Base-by-base conservation (phyloP, 352 stramenopile genomes). In the Pythium aquatile region DNA sequence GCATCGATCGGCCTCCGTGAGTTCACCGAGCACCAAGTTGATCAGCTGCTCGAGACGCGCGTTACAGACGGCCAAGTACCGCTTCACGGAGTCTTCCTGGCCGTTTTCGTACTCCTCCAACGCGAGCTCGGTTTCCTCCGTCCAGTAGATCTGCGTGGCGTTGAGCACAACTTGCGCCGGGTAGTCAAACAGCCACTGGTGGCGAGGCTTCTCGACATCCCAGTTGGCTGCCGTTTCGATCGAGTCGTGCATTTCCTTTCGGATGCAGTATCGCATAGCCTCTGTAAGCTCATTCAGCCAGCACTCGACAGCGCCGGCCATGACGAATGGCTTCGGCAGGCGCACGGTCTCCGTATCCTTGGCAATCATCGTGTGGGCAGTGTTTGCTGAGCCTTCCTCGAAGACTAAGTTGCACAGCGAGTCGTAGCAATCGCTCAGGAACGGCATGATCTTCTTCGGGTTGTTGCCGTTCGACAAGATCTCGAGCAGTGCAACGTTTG, bases 181-280 rank as follows among this genome's bases (percentile, higher is more conserved):
- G 74, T 98, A 99, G 65, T 98, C 90, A 69, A 99, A 99, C 2
- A 99, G 77, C 97, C 97, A 99, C 60, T 98, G 90, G 47, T 99
- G 96, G 7, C 97, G 83, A 40, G 97, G 96, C 47, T 98, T 97
- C 65, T 98, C 96, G 14, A 98, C 93, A 49, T 99, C 97, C 95
- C 85, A 96, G 61, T 95, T 94, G 1, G 86, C 86, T 5, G 87
- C 84, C 0, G 87, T 93, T 61, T 94, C 85, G 20, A 96, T 87
- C 6, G 86, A 83, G 55, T 96, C 85, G 67, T 94, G 84, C 87
- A 96, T 95, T 54, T 94, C 81, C 53, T 93, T 93, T 1, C 80
- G 76, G 20, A 96, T 85, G 46, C 83, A 94, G 58, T 76, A 92
- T 0, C 83, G 72, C 87, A 96, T 95, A 9, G 81, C 84, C 46